Evolutionary conservation across 352 stramenopile genomes (phyloP).

Genomic region (Pythium dissimile): DNA sequence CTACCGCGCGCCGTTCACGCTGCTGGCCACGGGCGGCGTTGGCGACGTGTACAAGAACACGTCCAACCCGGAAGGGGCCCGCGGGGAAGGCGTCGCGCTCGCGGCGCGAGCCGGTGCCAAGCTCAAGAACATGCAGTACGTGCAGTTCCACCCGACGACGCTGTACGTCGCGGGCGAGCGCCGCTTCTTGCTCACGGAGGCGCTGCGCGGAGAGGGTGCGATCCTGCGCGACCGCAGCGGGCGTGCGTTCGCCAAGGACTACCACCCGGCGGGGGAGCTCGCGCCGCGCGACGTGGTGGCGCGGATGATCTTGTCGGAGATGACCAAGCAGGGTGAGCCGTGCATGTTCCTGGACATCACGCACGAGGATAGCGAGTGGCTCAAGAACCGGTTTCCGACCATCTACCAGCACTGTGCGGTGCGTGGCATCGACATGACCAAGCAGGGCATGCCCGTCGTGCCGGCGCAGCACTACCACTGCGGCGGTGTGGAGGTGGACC

Average conservation of each 20-base stretch:
- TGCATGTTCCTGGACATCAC: slow-evolving; percentile 94
- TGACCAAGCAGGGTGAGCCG: slow-evolving; percentile 71
- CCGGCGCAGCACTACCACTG: slow-evolving; percentile 95
- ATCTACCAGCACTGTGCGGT: slow-evolving; percentile 82
- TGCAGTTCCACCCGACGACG: slow-evolving; percentile 96
- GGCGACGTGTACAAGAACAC: slow-evolving; percentile 94
- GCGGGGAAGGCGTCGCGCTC: slow-evolving; percentile 72
- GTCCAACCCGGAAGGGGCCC: slow-evolving; percentile 88
- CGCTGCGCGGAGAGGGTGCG: slow-evolving; percentile 90
- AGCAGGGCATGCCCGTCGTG: slow-evolving; percentile 86
- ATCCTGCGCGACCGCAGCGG: slow-evolving; percentile 80
- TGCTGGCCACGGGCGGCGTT: slow-evolving; percentile 92
- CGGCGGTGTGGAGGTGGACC: slow-evolving; percentile 88
- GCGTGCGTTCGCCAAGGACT: slow-evolving; percentile 89
- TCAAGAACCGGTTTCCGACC: slow-evolving; percentile 81
- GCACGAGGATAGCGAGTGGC: slow-evolving; percentile 84
- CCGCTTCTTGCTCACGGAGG: slow-evolving; percentile 92
- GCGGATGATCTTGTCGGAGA: slow-evolving; percentile 89
- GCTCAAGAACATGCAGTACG: slow-evolving; percentile 93
- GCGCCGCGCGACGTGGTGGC: slow-evolving; percentile 93
- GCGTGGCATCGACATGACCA: slow-evolving; percentile 91
- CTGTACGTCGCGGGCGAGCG: slow-evolving; percentile 88
- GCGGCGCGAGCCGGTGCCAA: slow-evolving; percentile 68
- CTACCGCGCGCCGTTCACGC: slow-evolving; percentile 78
- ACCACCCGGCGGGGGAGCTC: slow-evolving; percentile 90